phyloP scores from a whole-genome alignment of 805 yeast genomes.

The Aciculoconidium aculeatum region DNA sequence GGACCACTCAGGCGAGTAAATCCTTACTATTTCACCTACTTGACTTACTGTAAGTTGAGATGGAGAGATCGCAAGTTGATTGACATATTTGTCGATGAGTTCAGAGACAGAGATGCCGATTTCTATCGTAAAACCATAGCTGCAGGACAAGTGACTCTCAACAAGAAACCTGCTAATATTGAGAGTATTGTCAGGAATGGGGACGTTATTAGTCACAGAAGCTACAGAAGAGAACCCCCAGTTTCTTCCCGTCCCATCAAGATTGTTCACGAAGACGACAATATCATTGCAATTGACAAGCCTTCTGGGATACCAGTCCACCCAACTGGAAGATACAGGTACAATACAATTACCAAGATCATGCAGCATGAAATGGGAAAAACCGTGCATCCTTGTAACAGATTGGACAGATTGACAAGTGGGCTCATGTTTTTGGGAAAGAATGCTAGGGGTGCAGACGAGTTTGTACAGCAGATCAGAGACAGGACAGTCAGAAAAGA shows the following conservation, averaged over 20 bases:
- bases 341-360: constrained; percentile 70
- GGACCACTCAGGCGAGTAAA: constrained; percentile 65
- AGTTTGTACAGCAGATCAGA: constrained; percentile 62
- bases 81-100: constrained; percentile 80
- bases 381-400: constrained; percentile 71
- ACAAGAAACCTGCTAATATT: constrained; percentile 54
- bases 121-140: constrained; percentile 51
- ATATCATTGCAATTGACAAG: constrained; percentile 78
- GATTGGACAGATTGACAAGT: constrained; percentile 86
- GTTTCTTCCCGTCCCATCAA: constrained; percentile 56
- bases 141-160: constrained; percentile 71
- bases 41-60: constrained; percentile 84
- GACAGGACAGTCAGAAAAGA: constrained; percentile 73
- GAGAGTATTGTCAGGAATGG: constrained; percentile 74
- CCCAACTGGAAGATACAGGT: constrained; percentile 83
- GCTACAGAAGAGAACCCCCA: constrained; percentile 90
- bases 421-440: constrained; percentile 92
- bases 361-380: constrained; percentile 64
- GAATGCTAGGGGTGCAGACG: constrained; percentile 71
- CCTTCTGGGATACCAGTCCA: constrained; percentile 96
- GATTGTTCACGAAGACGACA: constrained; percentile 68
- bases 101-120: constrained; percentile 66
- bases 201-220: constrained; percentile 69
- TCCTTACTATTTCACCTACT: constrained; percentile 85
- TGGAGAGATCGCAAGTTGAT: constrained; percentile 83